Base-by-base conservation (phyloP, 78 protist genomes). In the Dictyostelium firmibasis region DNA sequence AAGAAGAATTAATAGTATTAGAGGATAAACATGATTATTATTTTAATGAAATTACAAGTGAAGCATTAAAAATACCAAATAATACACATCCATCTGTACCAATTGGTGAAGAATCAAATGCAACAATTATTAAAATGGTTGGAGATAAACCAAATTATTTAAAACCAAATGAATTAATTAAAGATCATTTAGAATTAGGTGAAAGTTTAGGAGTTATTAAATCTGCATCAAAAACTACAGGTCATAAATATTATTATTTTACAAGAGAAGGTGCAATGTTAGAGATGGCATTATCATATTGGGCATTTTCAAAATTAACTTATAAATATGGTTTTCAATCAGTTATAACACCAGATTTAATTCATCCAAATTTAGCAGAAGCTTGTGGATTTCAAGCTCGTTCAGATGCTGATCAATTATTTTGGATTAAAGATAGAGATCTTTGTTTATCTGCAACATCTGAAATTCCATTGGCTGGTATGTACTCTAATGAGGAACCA, bases 401-500 rank as follows among this genome's bases (percentile, higher is more conserved):
- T 10, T 85, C 92, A 1, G 97, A 81, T 6, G 95, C 91, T 1
- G 50, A 86, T 33, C 92, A 76, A 74, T 53, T 87, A 14, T 77
- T 43, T 81, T 79, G 85, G 87, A 72, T 82, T 5, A 84, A 41
- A 2, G 94, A 83, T 31, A 53, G 67, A 43, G 83, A 50, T 14
- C 76, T 97, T 36, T 94, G 96, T 72, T 96, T 97, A 16, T 84
- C 96, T 3, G 98, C 97, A 9, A 97, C 99, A 14, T 94, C 99
- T 0, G 99, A 98, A 91, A 96, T 97, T 3, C 97, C 99, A 44
- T 36, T 98, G 9, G 96, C 97, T 0, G 98, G 96, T 31, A 31
- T 96, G 50, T 92, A 93, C 75, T 4, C 72, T 1, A 70, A 91
- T 78, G 31, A 86, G 1, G 81, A 81, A 31, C 79, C 79, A 33